Percentiles rank a stretch among this genome's conserved stretches.
These are phyloP conservation scores for Claviceps citrina DNA, from an alignment of 2,329 filamentous ascomycete species.

Conservation along the genomic window DNA sequence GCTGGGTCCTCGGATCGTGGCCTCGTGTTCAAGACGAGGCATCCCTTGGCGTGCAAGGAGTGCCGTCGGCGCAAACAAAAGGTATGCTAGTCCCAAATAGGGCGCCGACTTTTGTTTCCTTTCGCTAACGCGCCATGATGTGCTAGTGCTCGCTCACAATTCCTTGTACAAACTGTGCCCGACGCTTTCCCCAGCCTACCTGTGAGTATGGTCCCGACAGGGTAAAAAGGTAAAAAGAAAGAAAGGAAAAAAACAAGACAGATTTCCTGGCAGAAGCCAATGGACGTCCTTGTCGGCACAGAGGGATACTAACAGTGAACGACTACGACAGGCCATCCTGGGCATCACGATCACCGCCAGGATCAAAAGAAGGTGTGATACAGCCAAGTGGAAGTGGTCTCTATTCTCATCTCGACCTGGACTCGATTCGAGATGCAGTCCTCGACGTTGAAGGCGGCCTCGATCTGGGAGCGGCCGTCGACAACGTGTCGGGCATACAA, in stretches of 20 bases:
- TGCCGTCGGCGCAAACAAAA: constrained; percentile 38
- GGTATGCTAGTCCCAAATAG: too few species aligned
- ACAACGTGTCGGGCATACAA: constrained; percentile 4
- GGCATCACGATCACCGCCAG: constrained; percentile 2
- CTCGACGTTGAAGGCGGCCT: constrained; percentile 15
- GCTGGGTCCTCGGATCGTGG: constrained; percentile 1
- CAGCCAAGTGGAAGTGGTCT: constrained; percentile 10
- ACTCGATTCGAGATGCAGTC: constrained; percentile 20
- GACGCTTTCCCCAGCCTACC: constrained; percentile 34
- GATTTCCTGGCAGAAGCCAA: background rate
- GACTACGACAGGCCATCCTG: constrained; percentile 1
- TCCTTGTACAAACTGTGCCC: constrained; percentile 37
- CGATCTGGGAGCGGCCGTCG: constrained; percentile 4
- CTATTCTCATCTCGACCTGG: constrained; percentile 23
- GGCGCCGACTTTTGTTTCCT: background rate
- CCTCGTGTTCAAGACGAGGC: constrained; percentile 10
- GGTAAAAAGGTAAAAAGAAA: constrained; percentile 13
- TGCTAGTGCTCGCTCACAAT: constrained; percentile 37
- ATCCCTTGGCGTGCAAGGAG: constrained; percentile 31
- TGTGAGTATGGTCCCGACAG: constrained; percentile 28
- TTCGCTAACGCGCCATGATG: background rate
- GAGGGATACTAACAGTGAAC: background rate
- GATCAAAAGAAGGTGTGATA: constrained; percentile 8
- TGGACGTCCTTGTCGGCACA: too few species aligned
- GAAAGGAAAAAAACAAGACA: too few species aligned